Evolutionary conservation across 2,329 filamentous ascomycete species (phyloP).

Genomic region (Epichloe sp.): DNA sequence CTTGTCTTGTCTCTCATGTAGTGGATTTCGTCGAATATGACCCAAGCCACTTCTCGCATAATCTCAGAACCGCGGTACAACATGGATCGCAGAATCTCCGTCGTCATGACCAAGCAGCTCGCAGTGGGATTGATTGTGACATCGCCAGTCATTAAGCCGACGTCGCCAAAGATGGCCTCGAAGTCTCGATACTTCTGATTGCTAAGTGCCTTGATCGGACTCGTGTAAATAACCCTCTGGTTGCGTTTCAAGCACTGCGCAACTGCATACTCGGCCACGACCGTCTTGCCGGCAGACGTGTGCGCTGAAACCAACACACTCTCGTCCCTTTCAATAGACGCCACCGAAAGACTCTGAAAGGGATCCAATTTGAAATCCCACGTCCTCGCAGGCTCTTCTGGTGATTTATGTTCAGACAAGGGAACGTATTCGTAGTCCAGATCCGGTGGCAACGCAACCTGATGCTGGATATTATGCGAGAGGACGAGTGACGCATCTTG

Average conservation of each 20-base stretch:
- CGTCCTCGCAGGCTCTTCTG: slow-evolving; percentile 67
- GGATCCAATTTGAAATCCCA: slow-evolving; percentile 92
- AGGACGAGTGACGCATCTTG: slow-evolving; percentile 64
- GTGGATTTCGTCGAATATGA: slow-evolving; percentile 96
- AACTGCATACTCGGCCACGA: slow-evolving; percentile 95
- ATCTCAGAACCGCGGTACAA: slow-evolving; percentile 96
- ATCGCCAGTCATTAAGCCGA: slow-evolving; percentile 96
- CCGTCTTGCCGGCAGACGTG: slow-evolving; percentile 95
- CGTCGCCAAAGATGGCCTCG: slow-evolving; percentile 86
- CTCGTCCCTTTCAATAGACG: slow-evolving; percentile 90
- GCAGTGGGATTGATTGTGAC: slow-evolving; percentile 98
- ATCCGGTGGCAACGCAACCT: slow-evolving; percentile 86
- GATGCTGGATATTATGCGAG: slow-evolving; percentile 96
- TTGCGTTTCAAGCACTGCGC: slow-evolving; percentile 95
- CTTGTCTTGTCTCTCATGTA: slow-evolving; percentile 91
- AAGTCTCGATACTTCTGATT: slow-evolving; percentile 99
- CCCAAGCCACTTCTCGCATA: slow-evolving; percentile 98
- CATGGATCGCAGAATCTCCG: slow-evolving; percentile 98
- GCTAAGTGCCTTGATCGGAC: slow-evolving; percentile 95
- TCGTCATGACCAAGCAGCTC: slow-evolving; percentile 97
- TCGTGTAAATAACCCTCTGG: slow-evolving; percentile 97
- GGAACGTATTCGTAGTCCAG: slow-evolving; percentile 90
- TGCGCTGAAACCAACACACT: slow-evolving; percentile 95
- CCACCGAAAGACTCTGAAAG: slow-evolving; percentile 89
- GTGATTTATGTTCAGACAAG: slow-evolving; percentile 89